Evolutionary conservation across 148 eudicot genomes (phyloP).

Genomic region (Rhododendron vialii): DNA sequence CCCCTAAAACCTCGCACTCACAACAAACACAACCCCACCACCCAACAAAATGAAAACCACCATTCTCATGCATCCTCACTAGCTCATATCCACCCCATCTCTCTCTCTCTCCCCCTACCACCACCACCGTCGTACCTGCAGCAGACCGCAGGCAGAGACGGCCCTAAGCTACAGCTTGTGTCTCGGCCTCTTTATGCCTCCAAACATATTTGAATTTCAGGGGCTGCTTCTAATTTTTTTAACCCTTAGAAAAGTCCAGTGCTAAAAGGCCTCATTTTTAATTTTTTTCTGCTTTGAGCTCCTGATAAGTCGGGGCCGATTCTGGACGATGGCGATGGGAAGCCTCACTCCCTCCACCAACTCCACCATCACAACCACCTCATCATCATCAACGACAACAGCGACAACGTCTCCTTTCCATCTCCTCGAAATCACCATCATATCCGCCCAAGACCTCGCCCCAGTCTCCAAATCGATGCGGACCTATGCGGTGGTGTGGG

Average conservation of each 20-base stretch:
- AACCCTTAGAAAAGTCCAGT: too few species aligned
- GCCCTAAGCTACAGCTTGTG: too few species aligned
- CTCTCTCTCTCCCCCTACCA: neutral
- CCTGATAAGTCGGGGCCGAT: too few species aligned
- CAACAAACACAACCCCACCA: neutral
- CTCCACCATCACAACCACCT: neutral
- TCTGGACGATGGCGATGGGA: neutral
- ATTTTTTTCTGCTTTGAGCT: too few species aligned
- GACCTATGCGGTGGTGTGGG: conserved; percentile 4
- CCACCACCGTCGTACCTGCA: neutral
- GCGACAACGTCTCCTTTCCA: neutral
- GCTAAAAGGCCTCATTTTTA: too few species aligned
- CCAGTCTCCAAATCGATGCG: neutral
- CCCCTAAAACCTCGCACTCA: neutral
- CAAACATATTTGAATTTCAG: too few species aligned
- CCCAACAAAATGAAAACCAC: neutral
- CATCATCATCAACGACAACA: neutral
- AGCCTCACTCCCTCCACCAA: neutral
- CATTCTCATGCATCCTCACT: neutral
- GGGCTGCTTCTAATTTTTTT: too few species aligned
- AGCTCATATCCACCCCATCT: neutral
- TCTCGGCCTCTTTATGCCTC: too few species aligned
- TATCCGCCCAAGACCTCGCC: conserved; percentile 8
- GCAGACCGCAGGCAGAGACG: too few species aligned
- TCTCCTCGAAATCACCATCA: conserved; percentile 1